A percentile compares a stretch with the other conserved stretches of the same genome.
phyloP scores from a whole-genome alignment of 2,329 filamentous ascomycete genomes.

The Aspergillus eucalypticola region DNA sequence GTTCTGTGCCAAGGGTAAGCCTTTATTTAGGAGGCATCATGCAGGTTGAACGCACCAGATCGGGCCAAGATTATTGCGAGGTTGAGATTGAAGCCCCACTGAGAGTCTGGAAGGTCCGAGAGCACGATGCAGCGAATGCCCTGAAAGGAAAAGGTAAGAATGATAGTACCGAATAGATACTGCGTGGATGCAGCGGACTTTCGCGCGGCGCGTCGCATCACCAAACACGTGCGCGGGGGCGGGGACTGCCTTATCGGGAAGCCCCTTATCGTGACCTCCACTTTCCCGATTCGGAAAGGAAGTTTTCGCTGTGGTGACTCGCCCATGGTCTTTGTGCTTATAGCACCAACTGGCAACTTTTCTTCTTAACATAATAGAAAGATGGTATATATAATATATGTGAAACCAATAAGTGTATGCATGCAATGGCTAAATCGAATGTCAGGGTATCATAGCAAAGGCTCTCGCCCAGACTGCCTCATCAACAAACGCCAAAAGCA shows the following conservation, averaged over 20 bases:
- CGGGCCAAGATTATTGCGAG: background rate
- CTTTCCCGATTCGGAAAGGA: background rate
- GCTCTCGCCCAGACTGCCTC: background rate
- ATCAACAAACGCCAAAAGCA: slow-evolving; percentile 3
- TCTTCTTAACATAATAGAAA: background rate
- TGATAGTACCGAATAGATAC: no score
- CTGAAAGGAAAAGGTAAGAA: no score
- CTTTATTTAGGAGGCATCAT: background rate
- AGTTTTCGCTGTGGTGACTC: no score
- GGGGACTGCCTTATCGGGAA: background rate
- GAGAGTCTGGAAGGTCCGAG: no score
- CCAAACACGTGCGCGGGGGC: slow-evolving; percentile 6
- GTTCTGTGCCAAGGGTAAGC: background rate
- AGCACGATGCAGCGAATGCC: no score
- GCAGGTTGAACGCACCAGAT: background rate
- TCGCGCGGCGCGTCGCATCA: slow-evolving; percentile 3
- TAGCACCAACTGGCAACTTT: background rate
- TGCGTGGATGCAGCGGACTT: background rate
- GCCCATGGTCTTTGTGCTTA: no score
- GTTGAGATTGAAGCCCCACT: background rate
- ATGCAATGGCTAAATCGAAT: slow-evolving; percentile 10
- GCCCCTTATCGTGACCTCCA: background rate
- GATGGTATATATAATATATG: slow-evolving; percentile 4
- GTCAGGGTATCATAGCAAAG: slow-evolving; percentile 17
- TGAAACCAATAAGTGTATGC: background rate